These are phyloP conservation scores for Crotalaria pallida DNA, from an alignment of 306 rosid genomes.

Conservation along the genomic window DNA sequence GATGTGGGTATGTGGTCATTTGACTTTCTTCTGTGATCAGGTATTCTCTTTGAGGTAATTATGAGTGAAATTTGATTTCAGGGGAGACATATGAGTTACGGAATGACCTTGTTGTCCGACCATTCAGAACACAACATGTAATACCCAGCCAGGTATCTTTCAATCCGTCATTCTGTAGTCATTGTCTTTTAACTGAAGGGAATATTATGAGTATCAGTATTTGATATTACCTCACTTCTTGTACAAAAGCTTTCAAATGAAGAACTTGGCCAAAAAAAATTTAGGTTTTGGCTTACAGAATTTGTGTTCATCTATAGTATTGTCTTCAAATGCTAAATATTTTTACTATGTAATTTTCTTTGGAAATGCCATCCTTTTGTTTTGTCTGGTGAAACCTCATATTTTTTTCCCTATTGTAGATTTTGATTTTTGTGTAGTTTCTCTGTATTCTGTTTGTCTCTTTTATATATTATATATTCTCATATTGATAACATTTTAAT, in stretches of 20 bases:
- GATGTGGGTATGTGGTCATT: constrained; percentile 67
- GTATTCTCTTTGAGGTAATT: constrained; percentile 13
- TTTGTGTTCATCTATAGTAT: too few species aligned
- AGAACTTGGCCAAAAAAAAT: neutral
- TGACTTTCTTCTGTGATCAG: constrained; percentile 4
- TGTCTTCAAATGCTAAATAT: neutral
- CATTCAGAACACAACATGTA: constrained; percentile 86
- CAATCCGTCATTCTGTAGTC: neutral
- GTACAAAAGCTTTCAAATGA: neutral
- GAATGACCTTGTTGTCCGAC: constrained; percentile 83
- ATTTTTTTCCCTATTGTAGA: neutral
- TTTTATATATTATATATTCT: neutral
- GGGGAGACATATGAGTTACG: constrained; percentile 95
- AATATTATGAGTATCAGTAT: neutral
- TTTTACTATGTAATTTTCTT: neutral
- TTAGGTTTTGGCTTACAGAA: neutral
- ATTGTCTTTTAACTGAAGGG: neutral
- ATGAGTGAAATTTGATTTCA: constrained; percentile 37
- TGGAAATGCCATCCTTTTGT: neutral
- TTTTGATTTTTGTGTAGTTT: neutral
- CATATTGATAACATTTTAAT: neutral
- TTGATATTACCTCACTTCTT: neutral
- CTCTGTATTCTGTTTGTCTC: neutral
- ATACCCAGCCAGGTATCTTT: constrained; percentile 89
- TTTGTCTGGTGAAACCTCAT: neutral